phyloP scores from a whole-genome alignment of 495 filamentous ascomycete genomes.

The Articulospora tetracladia region DNA sequence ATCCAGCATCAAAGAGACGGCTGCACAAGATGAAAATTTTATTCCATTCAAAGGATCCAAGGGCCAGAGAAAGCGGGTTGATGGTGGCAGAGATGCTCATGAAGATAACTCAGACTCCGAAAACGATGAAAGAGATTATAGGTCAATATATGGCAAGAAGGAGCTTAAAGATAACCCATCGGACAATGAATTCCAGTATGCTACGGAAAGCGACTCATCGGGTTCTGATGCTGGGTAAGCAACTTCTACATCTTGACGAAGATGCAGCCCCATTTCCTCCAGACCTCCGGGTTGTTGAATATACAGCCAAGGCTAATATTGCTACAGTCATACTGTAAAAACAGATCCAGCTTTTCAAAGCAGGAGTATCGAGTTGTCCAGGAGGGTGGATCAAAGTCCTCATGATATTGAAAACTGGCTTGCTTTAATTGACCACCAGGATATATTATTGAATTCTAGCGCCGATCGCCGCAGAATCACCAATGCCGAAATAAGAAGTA shows the following conservation, averaged over 20 bases:
- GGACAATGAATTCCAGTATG: conserved; percentile 51
- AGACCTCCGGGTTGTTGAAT: too few relatives aligned
- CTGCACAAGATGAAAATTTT: conserved; percentile 37
- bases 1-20: conserved; percentile 20
- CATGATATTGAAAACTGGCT: conserved; percentile 71
- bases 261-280: too few relatives aligned
- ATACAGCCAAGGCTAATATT: neutral
- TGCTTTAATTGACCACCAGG: conserved; percentile 70
- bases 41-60: conserved; percentile 31
- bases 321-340: conserved; percentile 16
- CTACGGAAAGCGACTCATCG: conserved; percentile 43
- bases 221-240: conserved; percentile 31
- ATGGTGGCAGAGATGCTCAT: neutral
- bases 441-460: conserved; percentile 47
- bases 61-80: conserved; percentile 23
- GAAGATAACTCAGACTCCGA: conserved; percentile 34
- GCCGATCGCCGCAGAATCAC: conserved; percentile 41
- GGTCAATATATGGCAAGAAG: conserved; percentile 65
- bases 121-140: conserved; percentile 56
- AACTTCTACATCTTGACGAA: neutral
- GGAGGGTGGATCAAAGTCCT: conserved; percentile 57
- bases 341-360: conserved; percentile 30
- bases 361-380: conserved; percentile 54
- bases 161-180: conserved; percentile 38
- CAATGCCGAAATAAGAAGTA: conserved; percentile 57